Conservation (phyloP, 352 stramenopile species). For the Globisporangium splendens region DNA sequence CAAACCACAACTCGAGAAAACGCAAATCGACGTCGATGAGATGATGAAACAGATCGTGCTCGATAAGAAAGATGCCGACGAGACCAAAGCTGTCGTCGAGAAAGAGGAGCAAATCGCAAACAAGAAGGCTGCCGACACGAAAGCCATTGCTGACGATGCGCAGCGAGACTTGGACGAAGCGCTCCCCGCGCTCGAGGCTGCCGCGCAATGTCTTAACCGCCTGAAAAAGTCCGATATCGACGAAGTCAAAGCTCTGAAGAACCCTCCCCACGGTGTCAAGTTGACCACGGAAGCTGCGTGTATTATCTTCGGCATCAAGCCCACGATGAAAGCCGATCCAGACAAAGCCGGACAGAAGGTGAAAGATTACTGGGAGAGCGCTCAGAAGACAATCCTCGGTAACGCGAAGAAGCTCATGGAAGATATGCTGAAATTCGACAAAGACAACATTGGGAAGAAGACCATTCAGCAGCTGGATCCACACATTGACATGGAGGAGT, state of each 20-base stretch:
- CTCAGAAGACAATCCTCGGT: constrained; percentile 81
- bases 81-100: constrained; percentile 89
- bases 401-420: constrained; percentile 90
- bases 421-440: constrained; percentile 89
- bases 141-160: constrained; percentile 90
- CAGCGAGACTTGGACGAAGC: constrained; percentile 92
- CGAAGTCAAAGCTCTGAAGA: constrained; percentile 89
- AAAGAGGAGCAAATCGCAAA: constrained; percentile 91
- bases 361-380: constrained; percentile 89
- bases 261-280: constrained; percentile 79
- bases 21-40: constrained; percentile 89
- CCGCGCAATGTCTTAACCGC: constrained; percentile 89
- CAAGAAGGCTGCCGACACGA: constrained; percentile 91
- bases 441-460: constrained; percentile 87
- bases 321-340: constrained; percentile 79
- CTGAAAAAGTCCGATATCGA: constrained; percentile 95
- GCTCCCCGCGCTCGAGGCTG: constrained; percentile 87
- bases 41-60: constrained; percentile 94
- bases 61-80: constrained; percentile 90
- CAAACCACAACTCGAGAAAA: constrained; percentile 90
- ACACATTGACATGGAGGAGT: constrained; percentile 91
- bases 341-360: constrained; percentile 90
- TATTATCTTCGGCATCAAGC: constrained; percentile 95
- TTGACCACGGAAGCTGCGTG: constrained; percentile 91
- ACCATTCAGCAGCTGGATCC: constrained; percentile 85